Evolutionary conservation across 176 grass and related monocot species (phyloP), one percentile per base, ranked within the genome.

Genomic region (Rhynchospora breviuscula): DNA sequence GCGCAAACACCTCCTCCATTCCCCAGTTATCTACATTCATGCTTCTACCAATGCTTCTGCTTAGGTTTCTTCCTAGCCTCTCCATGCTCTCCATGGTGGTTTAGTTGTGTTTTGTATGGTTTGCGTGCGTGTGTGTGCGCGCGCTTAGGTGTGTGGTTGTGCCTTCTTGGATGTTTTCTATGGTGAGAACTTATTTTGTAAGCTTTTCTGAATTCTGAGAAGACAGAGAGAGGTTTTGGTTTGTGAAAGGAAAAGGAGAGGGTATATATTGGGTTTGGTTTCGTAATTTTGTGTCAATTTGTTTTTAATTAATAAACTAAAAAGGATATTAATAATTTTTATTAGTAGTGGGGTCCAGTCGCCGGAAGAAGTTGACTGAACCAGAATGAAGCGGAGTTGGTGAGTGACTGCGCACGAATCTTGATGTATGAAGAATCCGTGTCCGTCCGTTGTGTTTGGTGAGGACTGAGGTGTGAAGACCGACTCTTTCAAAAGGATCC

Each of bases 1-100:
- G 81, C 67, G 83, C 33, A 85, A 99, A 99, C 5, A 74, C 91
- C 54, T 99, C 93, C 85, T 95, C 96, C 22, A 93, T 85, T 6
- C 96, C 96, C 96, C 96, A 99, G 5, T 64, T 71, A 4, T 90
- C 95, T 84, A 94, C 88, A n/a, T 92, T 88, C 92, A 98, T 90
- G 5, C 92, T 91, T 7, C 95, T 81, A 0, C 92, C 40, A 57
- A 99, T 86, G 89, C 90, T 90, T 78, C 82, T 79, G 89, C 95
- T 95, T 78, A 90, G 79, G 59, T 91, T 85, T 15, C 93, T 88
- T 29, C 96, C 96, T 10, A 93, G 88, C 77, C 57, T 86, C 86
- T 98, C 95, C 33, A 88, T 78, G 44, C 78, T 68, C 81, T 90
- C 78, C 63, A 53, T 80, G 59, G 31, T 65, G 1, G 26, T 60